Percentiles rank a stretch among this genome's conserved stretches.
Conservation (phyloP, 768 basidiomycete genomes). For the Leccinum sublutescens region DNA sequence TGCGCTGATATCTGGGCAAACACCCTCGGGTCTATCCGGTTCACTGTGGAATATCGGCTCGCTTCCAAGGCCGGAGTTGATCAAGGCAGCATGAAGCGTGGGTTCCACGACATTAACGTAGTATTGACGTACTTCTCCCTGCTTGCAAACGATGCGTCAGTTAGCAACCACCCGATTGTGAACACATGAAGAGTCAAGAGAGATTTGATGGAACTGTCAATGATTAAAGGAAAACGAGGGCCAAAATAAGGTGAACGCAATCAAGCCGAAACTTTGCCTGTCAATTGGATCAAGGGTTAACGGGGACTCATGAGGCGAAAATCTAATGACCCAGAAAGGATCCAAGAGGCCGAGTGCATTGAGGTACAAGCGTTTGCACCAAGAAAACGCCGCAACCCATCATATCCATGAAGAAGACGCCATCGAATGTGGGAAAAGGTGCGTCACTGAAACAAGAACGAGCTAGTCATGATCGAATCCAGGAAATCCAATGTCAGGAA, state of each 20-base stretch:
- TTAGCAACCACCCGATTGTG: constrained; percentile 6
- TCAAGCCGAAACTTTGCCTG: not conserved
- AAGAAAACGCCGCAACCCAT: constrained; percentile 8
- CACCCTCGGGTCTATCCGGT: not conserved
- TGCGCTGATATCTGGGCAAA: not conserved
- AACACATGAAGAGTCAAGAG: constrained; percentile 9
- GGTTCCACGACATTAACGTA: constrained; percentile 29
- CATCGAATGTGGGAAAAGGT: constrained; percentile 6
- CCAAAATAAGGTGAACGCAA: constrained; percentile 9
- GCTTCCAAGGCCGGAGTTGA: constrained; percentile 3
- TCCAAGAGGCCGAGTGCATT: constrained; percentile 3
- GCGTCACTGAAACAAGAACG: constrained; percentile 10
- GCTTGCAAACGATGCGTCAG: constrained; percentile 21
- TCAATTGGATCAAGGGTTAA: constrained; percentile 19
- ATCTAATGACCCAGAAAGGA: constrained; percentile 7
- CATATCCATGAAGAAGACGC: constrained; percentile 10
- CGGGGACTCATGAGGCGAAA: constrained; percentile 7
- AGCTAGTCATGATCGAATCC: constrained; percentile 4
- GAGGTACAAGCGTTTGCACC: constrained; percentile 5
- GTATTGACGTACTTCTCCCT: constrained; percentile 38
- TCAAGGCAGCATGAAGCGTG: constrained; percentile 24
- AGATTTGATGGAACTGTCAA: constrained; percentile 5
- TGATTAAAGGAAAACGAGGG: constrained; percentile 8
- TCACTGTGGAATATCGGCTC: not conserved
- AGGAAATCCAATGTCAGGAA: constrained; percentile 8